Percentiles rank a stretch among this genome's conserved stretches.
These are phyloP conservation scores for Nemania serpens DNA, from an alignment of 2,329 filamentous ascomycete genomes.

Conservation along the genomic window DNA sequence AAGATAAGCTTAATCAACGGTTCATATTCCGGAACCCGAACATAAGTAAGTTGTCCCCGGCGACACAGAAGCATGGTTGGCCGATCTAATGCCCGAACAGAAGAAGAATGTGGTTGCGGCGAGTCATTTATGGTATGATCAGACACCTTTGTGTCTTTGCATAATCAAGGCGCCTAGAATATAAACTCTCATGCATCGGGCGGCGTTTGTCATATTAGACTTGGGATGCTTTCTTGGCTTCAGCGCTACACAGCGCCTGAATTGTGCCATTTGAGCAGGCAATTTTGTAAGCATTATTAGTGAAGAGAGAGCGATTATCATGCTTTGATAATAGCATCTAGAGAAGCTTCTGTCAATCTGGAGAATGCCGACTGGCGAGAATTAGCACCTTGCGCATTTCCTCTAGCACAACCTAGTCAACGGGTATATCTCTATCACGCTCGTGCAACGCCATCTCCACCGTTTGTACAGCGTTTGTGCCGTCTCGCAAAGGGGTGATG, in stretches of 20 bases:
- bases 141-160: background rate
- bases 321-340: constrained; percentile 12
- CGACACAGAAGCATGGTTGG: background rate
- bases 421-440: background rate
- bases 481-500: background rate
- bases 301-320: background rate
- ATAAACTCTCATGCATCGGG: constrained; percentile 34
- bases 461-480: background rate
- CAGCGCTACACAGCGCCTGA: background rate
- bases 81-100: constrained; percentile 55
- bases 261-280: background rate
- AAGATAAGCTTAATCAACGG: constrained; percentile 88
- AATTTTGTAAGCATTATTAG: background rate
- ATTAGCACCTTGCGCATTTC: background rate
- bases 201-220: constrained; percentile 33
- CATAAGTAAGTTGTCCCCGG: constrained; percentile 74
- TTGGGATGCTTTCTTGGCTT: constrained; percentile 5
- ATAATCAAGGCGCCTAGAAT: constrained; percentile 11
- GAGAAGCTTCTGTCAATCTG: constrained; percentile 5
- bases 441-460: background rate
- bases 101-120: constrained; percentile 94
- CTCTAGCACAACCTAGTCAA: background rate
- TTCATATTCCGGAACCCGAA: constrained; percentile 98
- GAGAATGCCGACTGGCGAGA: background rate
- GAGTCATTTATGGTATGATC: constrained; percentile 89